A percentile compares a stretch with the other conserved stretches of the same genome.
phyloP scores from a whole-genome alignment of 2,329 filamentous ascomycete species.

The Exophiala xenobiotica region DNA sequence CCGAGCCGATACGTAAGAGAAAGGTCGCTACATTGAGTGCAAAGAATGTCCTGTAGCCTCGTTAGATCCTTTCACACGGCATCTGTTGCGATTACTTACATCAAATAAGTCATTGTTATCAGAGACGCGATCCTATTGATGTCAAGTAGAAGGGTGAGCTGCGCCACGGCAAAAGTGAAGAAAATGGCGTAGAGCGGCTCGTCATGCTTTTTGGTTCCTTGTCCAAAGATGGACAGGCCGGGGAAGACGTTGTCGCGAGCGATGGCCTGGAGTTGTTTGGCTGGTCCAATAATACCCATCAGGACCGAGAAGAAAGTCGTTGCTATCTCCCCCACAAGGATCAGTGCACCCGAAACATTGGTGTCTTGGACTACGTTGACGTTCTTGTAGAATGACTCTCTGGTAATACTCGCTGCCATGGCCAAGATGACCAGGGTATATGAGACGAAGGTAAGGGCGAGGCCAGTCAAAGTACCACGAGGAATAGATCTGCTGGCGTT shows the following conservation, averaged over 20 bases:
- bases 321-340: constrained; percentile 79
- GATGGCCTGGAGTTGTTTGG: constrained; percentile 80
- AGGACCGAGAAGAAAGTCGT: constrained; percentile 81
- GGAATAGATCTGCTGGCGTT: constrained; percentile 83
- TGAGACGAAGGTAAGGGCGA: constrained; percentile 70
- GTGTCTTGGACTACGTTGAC: constrained; percentile 77
- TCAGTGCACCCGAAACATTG: constrained; percentile 71
- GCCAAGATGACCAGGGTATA: constrained; percentile 76
- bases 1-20: constrained; percentile 79
- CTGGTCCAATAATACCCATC: constrained; percentile 83
- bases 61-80: constrained; percentile 1
- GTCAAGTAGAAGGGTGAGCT: constrained; percentile 76
- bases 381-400: constrained; percentile 70
- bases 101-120: constrained; percentile 87
- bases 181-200: constrained; percentile 76
- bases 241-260: constrained; percentile 76
- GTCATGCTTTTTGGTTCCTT: constrained; percentile 69
- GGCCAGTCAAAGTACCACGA: constrained; percentile 75
- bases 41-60: constrained; percentile 64
- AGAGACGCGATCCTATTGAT: constrained; percentile 87
- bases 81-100: constrained; percentile 44
- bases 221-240: constrained; percentile 70
- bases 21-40: constrained; percentile 88
- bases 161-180: constrained; percentile 71
- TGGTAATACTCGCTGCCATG: constrained; percentile 73